Evolutionary conservation across 768 basidiomycete genomes (phyloP), one percentile per base, ranked within the genome.

Genomic region (Candolleomyces eurysporus): DNA sequence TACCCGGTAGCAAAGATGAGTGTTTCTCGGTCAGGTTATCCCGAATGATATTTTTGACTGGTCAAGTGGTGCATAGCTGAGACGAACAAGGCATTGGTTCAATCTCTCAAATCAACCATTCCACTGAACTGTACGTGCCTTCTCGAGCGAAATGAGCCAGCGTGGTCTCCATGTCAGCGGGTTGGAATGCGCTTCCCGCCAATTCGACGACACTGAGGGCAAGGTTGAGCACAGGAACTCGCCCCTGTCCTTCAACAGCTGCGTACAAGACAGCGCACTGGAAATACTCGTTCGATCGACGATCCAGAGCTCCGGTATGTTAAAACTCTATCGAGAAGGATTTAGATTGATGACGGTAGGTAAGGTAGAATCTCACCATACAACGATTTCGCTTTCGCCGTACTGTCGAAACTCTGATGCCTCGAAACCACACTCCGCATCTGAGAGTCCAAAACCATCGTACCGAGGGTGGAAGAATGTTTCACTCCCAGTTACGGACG

Each of bases 381-480:
- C 11, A 94, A 96, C 69, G 88, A 90, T 50, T 97, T 87, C 46
- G 98, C 83, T 40, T 90, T 82, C 76, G 95, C 81, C 2, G 84
- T 82, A 63, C 90, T 92, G 67, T 91, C 90, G 70, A 90, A 98
- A 0, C 79, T 94, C 9, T 89, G 88, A 65, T 83, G 87, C 26
- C 94, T 81, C 2, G 79, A 76, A 32, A 93, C 68, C 6, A 96
- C 69, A 19, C 92, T 81, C 58, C 79, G 79, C 21, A 98, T 69
- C 67, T 98, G 92, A n/a, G 88, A 89, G n/a, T 81, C 75, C 13
- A 99, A 67, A 5, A 85, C 76, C 8, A 77, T 67, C 8, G 80
- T 94, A 99, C n/a, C 92, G 84, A 9, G 96, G 97, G 68, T 96
- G 91, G 77, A 89, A 96, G 75, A 90, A 96, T 1, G 96, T 67